Percentiles rank a stretch among this genome's conserved stretches.
phyloP scores from a whole-genome alignment of 106 monocot species.

The Platanthera zijinensis region DNA sequence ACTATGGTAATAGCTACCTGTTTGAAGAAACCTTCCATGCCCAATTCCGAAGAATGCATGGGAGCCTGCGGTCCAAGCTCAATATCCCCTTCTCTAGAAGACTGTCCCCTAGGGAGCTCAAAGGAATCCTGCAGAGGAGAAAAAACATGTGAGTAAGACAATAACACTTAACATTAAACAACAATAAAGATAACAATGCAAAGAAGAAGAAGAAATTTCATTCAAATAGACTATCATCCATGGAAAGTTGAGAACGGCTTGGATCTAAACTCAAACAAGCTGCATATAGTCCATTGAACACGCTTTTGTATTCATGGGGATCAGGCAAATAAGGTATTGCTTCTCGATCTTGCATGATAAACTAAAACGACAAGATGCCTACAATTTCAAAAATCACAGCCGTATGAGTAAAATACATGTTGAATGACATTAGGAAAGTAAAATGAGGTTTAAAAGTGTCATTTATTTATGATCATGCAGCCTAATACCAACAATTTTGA shows the following conservation, averaged over 20 bases:
- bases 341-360: too few relatives aligned
- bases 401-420: too few relatives aligned
- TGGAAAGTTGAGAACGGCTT: not conserved
- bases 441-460: too few relatives aligned
- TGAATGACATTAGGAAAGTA: too few relatives aligned
- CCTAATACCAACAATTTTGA: too few relatives aligned
- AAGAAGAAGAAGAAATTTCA: not conserved
- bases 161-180: not conserved
- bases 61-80: constrained; percentile 52
- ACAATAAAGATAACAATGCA: not conserved
- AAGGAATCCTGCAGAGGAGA: constrained; percentile 45
- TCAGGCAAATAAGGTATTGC: too few relatives aligned
- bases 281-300: not conserved
- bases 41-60: constrained; percentile 35
- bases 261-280: not conserved
- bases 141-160: not conserved
- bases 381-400: too few relatives aligned
- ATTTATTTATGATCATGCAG: too few relatives aligned
- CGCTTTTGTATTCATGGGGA: too few relatives aligned
- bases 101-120: constrained; percentile 37
- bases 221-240: not conserved
- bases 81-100: constrained; percentile 59
- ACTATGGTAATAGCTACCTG: constrained; percentile 29
- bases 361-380: too few relatives aligned
- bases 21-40: constrained; percentile 76